These are phyloP conservation scores for Exophiala viscosa DNA, from an alignment of 2,329 filamentous ascomycete genomes.

Conservation along the genomic window DNA sequence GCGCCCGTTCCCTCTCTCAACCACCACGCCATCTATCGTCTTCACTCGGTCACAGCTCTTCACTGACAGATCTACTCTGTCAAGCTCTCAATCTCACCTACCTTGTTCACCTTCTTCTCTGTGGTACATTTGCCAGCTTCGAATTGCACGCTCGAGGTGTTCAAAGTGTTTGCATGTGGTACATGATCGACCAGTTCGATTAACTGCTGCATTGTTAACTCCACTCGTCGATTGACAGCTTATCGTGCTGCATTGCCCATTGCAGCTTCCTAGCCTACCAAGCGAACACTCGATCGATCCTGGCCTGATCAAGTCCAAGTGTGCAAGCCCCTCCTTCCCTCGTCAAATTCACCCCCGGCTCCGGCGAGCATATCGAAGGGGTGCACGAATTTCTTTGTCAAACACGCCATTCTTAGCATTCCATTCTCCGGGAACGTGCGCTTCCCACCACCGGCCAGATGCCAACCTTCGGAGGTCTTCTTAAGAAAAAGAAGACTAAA, in stretches of 20 bases:
- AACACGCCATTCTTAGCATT: slow-evolving; percentile 19
- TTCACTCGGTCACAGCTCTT: background rate
- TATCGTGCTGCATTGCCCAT: slow-evolving; percentile 22
- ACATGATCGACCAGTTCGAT: background rate
- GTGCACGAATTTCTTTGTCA: slow-evolving; percentile 12
- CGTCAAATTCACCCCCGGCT: slow-evolving; percentile 14
- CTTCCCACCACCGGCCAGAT: slow-evolving; percentile 49
- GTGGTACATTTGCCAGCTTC: background rate
- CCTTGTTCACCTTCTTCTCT: background rate
- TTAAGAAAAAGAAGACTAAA: slow-evolving; percentile 99
- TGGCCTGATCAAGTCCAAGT: slow-evolving; percentile 23
- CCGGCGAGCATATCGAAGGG: slow-evolving; percentile 14
- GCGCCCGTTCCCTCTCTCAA: too few relatives aligned
- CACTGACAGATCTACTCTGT: background rate
- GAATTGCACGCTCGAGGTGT: background rate
- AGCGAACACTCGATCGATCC: slow-evolving; percentile 14
- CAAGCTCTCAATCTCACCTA: background rate
- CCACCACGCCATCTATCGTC: too few relatives aligned
- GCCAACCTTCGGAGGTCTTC: slow-evolving; percentile 84
- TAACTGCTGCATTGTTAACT: background rate
- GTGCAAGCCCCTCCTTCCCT: slow-evolving; percentile 9
- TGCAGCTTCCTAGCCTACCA: slow-evolving; percentile 17
- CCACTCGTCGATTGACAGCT: slow-evolving; percentile 15
- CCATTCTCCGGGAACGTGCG: slow-evolving; percentile 22
- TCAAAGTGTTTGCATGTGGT: slow-evolving; percentile 1